Conservation (phyloP, 164 flowering plant genomes). For the Aristolochia californica region DNA sequence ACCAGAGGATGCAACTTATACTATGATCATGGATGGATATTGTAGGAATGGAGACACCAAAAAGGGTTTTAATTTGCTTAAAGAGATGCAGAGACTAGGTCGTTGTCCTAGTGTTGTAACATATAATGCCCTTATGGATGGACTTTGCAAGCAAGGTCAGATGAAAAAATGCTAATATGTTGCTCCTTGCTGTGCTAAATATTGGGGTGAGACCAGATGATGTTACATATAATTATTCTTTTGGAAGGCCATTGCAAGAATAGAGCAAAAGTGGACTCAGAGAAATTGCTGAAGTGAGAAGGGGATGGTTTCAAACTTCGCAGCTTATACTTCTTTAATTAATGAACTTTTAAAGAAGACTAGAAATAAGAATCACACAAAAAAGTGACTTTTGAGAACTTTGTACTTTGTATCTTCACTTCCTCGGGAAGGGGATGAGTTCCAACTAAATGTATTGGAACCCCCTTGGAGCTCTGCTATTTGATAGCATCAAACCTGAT, state of each 20-base stretch:
- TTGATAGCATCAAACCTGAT: no score
- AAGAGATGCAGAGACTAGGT: constrained; percentile 54
- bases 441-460: no score
- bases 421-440: no score
- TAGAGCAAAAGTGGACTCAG: constrained; percentile 23
- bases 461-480: no score
- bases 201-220: constrained; percentile 68
- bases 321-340: constrained; percentile 43
- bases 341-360: constrained; percentile 22
- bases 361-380: constrained; percentile 5
- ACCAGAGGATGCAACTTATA: constrained; percentile 60
- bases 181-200: constrained; percentile 62
- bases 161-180: constrained; percentile 61
- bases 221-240: constrained; percentile 62
- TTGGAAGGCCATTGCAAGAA: constrained; percentile 66
- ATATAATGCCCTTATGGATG: constrained; percentile 68
- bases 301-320: constrained; percentile 60
- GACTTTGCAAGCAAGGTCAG: constrained; percentile 64
- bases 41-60: constrained; percentile 59
- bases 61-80: constrained; percentile 52
- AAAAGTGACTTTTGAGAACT: no score
- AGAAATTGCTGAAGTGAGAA: constrained; percentile 40
- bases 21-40: constrained; percentile 68
- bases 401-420: no score
- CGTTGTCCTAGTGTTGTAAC: constrained; percentile 43